Conservation (phyloP, 2,329 filamentous ascomycete genomes). For the Hortaea sp. region DNA sequence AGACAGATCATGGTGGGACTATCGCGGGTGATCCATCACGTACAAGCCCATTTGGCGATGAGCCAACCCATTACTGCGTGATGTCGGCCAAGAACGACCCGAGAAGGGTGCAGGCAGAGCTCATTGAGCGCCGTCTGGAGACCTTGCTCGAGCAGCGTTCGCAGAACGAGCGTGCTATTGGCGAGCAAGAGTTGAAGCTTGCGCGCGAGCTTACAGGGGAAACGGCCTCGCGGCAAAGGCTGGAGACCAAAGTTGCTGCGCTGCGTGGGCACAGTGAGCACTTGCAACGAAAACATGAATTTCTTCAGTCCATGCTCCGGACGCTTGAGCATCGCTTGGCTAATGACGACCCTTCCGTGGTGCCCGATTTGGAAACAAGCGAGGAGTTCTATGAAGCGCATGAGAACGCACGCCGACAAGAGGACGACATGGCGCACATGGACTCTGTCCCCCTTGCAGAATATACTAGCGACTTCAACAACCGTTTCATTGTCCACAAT, state of each 20-base stretch:
- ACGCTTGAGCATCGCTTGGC: conserved; percentile 46
- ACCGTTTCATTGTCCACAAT: conserved; percentile 96
- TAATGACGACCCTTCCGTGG: conserved; percentile 46
- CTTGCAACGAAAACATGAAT: conserved; percentile 48
- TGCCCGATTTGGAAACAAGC: conserved; percentile 33
- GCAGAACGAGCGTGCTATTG: conserved; percentile 60
- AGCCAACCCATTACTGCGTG: conserved; percentile 88
- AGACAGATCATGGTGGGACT: conserved; percentile 80
- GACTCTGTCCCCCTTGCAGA: conserved; percentile 65
- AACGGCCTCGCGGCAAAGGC: conserved; percentile 36
- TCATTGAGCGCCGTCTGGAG: conserved; percentile 71
- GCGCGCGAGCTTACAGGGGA: conserved; percentile 46
- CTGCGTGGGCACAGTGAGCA: conserved; percentile 48
- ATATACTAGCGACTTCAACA: conserved; percentile 91
- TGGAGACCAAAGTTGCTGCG: conserved; percentile 45
- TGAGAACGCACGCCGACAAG: conserved; percentile 35
- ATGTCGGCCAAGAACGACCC: conserved; percentile 72
- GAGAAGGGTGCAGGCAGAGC: conserved; percentile 71
- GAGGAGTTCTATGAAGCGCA: conserved; percentile 39
- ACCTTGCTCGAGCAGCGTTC: conserved; percentile 70
- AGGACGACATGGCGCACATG: conserved; percentile 46
- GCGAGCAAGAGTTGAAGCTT: conserved; percentile 61
- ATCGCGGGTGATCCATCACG: conserved; percentile 72
- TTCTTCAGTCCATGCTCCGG: conserved; percentile 48
- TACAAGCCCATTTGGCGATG: conserved; percentile 82